phyloP scores from a whole-genome alignment of 176 grass and related monocot species.

The Musa itinerans region DNA sequence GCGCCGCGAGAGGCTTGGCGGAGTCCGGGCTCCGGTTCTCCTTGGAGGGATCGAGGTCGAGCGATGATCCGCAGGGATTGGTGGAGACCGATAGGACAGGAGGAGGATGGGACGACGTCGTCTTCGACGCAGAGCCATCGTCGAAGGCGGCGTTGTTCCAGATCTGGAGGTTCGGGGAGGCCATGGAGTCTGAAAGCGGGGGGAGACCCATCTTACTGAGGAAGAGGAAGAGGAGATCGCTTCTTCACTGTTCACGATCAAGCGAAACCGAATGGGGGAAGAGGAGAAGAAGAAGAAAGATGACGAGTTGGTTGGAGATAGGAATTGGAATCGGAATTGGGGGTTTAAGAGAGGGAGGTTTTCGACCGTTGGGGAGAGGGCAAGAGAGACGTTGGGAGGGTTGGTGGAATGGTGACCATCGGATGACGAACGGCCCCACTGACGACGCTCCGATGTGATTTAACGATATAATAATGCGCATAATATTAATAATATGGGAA shows the following conservation, averaged over 20 bases:
- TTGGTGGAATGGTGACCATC: conserved; percentile 11
- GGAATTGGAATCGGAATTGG: neutral
- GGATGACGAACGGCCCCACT: conserved; percentile 8
- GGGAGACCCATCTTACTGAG: conserved; percentile 26
- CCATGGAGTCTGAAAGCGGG: neutral
- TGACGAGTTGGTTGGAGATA: neutral
- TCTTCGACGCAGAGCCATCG: neutral
- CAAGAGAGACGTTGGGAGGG: conserved; percentile 24
- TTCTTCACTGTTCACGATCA: neutral
- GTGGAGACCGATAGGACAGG: conserved; percentile 21
- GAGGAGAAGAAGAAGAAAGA: neutral
- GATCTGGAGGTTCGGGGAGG: conserved; percentile 23
- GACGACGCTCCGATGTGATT: conserved; percentile 17
- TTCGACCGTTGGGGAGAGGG: conserved; percentile 34
- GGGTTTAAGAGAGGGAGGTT: conserved; percentile 17
- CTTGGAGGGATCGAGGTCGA: conserved; percentile 14
- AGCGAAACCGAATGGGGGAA: neutral
- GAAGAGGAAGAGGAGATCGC: neutral
- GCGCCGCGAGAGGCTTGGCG: neutral
- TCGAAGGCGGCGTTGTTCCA: conserved; percentile 42
- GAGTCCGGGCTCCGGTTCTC: conserved; percentile 12
- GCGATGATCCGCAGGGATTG: conserved; percentile 4
- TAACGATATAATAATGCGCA: neutral
- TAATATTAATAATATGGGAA: neutral
- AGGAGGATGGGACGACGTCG: neutral